These are phyloP conservation scores for Nicotiana benthamiana DNA, from an alignment of 257 asterid species.

Conservation along the genomic window DNA sequence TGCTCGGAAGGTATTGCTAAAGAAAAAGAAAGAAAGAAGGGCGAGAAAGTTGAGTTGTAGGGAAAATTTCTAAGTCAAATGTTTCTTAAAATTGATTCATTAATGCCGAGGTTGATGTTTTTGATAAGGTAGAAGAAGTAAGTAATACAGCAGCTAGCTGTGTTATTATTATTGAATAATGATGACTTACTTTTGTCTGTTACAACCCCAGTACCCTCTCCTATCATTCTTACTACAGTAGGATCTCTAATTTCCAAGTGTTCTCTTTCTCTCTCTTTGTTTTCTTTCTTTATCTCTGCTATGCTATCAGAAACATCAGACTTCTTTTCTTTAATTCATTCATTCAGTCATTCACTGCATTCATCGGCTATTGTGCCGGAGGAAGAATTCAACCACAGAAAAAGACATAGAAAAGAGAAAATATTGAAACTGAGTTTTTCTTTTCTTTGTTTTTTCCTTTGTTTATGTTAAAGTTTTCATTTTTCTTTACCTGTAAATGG, in stretches of 20 bases:
- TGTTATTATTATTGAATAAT: conserved; percentile 83
- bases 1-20: no score
- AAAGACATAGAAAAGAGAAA: conserved; percentile 7
- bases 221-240: neutral
- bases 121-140: conserved; percentile 22
- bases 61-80: neutral
- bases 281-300: conserved; percentile 19
- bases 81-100: conserved; percentile 8
- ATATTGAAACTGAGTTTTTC: neutral
- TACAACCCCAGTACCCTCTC: conserved; percentile 2
- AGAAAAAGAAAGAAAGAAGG: neutral
- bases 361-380: conserved; percentile 89
- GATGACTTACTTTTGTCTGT: conserved; percentile 67
- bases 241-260: neutral
- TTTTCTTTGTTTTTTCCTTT: neutral
- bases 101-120: conserved; percentile 80
- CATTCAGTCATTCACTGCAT: conserved; percentile 41
- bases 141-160: neutral
- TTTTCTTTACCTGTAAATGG: conserved; percentile 72
- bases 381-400: conserved; percentile 30
- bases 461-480: neutral
- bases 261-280: neutral
- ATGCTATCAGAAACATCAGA: conserved; percentile 27
- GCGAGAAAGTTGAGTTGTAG: neutral
- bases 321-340: conserved; percentile 38